phyloP scores from a whole-genome alignment of 257 asterid species.

The Solanum medicagineum region DNA sequence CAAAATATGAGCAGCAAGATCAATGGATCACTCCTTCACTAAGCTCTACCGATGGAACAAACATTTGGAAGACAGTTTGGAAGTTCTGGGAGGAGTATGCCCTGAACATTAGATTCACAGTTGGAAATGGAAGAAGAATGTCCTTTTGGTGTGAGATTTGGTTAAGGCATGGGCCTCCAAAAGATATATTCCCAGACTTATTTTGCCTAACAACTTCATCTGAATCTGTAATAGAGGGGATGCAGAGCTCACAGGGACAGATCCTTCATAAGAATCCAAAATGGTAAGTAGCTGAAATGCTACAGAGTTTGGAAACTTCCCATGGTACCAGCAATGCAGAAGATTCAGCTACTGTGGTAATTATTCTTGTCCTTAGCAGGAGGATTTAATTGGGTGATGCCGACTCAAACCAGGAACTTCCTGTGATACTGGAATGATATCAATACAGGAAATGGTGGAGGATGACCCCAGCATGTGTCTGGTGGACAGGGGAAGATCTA shows the following conservation, averaged over 20 bases:
- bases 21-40: background rate
- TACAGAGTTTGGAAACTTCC: background rate
- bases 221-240: background rate
- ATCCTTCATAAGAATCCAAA: background rate
- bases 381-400: background rate
- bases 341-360: background rate
- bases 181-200: background rate
- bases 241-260: background rate
- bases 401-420: background rate
- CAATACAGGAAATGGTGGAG: background rate
- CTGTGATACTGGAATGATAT: background rate
- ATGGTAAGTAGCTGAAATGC: background rate
- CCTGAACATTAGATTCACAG: background rate
- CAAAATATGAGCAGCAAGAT: background rate
- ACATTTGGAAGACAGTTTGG: background rate
- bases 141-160: background rate
- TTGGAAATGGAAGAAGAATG: background rate
- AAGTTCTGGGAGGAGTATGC: background rate
- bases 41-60: background rate
- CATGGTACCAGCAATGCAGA: background rate
- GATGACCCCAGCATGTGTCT: background rate
- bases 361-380: background rate
- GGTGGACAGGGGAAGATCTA: background rate
- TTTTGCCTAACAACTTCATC: background rate
- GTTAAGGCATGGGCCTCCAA: background rate